Evolutionary conservation across 1,284 basidiomycete species (phyloP).

Genomic region (Austropuccinia psidii): DNA sequence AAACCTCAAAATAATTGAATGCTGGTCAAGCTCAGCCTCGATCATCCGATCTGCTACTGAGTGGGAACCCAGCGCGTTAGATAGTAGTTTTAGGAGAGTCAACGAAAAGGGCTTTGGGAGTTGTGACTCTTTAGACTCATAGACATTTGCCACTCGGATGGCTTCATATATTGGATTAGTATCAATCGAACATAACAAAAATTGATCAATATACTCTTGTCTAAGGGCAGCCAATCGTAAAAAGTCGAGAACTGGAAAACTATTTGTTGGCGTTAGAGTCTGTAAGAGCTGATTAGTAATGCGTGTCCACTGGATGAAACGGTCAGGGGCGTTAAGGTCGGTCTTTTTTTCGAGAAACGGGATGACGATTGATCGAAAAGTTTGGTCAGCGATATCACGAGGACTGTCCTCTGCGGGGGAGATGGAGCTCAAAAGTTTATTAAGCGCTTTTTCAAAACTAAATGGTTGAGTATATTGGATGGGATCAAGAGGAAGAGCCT

Average conservation of each 20-base stretch:
- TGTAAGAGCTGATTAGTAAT: constrained; percentile 30
- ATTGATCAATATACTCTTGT: constrained; percentile 29
- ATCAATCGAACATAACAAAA: constrained; percentile 34
- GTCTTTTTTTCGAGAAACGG: constrained; percentile 36
- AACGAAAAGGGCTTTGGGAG: constrained; percentile 39
- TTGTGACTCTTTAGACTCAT: background rate
- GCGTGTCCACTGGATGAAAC: constrained; percentile 23
- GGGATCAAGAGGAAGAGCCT: constrained; percentile 37
- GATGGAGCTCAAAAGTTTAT: constrained; percentile 35
- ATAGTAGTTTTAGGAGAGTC: constrained; percentile 41
- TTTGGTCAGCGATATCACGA: constrained; percentile 10
- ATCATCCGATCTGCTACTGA: constrained; percentile 21
- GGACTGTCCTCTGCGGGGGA: background rate
- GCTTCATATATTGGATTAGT: constrained; percentile 18
- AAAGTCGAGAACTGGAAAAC: constrained; percentile 44
- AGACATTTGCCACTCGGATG: constrained; percentile 3
- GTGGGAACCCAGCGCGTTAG: constrained; percentile 37
- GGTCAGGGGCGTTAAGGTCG: constrained; percentile 11
- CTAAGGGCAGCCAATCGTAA: constrained; percentile 41
- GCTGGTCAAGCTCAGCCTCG: background rate
- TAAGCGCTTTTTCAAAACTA: constrained; percentile 38
- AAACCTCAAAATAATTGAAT: constrained; percentile 35
- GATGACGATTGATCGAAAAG: constrained; percentile 36
- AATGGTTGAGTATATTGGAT: constrained; percentile 40
- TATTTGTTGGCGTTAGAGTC: constrained; percentile 22